Evolutionary conservation across 352 stramenopile species (phyloP), one percentile per base, ranked within the genome.

Genomic region (Phytophthora agathidicida): DNA sequence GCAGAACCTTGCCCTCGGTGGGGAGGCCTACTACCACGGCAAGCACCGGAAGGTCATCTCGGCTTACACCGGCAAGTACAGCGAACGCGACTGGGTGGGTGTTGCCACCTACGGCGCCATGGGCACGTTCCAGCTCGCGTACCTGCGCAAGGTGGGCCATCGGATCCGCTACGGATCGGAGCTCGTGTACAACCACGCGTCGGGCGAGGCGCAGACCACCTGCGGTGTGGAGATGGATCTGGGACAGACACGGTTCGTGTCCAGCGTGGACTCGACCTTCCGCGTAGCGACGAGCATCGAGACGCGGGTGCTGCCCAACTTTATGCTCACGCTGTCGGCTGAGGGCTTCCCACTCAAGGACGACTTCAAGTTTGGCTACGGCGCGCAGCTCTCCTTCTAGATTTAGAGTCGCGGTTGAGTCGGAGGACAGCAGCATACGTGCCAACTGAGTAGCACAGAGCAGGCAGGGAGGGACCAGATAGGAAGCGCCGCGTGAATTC

Each of bases 311-410:
- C 73, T 94, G 65, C 88, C 86, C 39, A 92, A 93, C 75, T 93
- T 96, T 44, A 73, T 86, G 71, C 71, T 96, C 33, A 81, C 87
- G 45, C 75, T 96, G 33, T 93, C 88, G 30, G 86, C 86, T 46
- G 88, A 95, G 60, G 85, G 81, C 42, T 93, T 85, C 58, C 88
- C 88, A 27, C 76, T 83, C 41, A 94, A 94, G 74, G 85, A 95
- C 65, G 88, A 93, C 56, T 93, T 95, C 71, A 94, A 94, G 71
- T 95, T 96, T 80, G 88, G 88, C 67, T 96, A 96, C 64, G 88
- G 88, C 57, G 84, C 86, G 53, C 83, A 95, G 77, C 84, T 95
- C 82, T 89, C 83, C 54, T 92, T 92, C 71, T 92, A 92, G 73
- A 81, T 53, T 60, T 59, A 69, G 32, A 67, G 35, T 57, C 30